Base-by-base conservation (phyloP, 108 stramenopile species). In the Pseudonitzschia multiseries region DNA sequence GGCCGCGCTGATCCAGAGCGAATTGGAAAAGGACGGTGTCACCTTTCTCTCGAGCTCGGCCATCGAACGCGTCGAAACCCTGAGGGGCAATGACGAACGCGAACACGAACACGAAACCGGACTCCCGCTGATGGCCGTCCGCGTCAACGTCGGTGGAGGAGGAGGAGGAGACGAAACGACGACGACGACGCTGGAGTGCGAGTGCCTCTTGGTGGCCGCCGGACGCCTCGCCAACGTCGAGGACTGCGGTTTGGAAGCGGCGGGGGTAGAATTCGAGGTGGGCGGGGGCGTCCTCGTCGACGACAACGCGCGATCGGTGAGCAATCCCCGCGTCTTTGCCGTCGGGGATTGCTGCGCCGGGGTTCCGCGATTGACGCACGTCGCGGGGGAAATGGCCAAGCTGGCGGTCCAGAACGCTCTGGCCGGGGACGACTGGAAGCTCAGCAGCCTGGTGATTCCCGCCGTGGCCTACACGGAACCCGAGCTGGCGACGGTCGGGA, bases 381-480 rank as follows among this genome's bases (percentile, higher is more conserved):
- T 90, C 83, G 82, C 82, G 41, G 98, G 95, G 64, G 94, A 95
- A 83, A 95, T 94, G 93, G 98, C 96, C 26, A 93, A 96, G 65
- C 74, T 96, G 31, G 98, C 92, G 26, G 94, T 96, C 29, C 89
- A 96, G 48, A 98, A 98, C 76, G 86, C 92, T 21, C 59, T 98
- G 21, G 95, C 96, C 68, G 74, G 79, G 18, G 96, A 95, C 31
- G 60, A 86, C n/a, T 93, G 92, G 93, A 93, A 82, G 74, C 65
- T 90, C 63, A 92, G 88, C 69, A 85, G 89, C 54, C 83, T 97
- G 24, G 87, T 97, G 14, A 90, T 96, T 13, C 98, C 98, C 4
- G 91, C 96, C 21, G 90, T 91, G 12, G 96, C 94, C 70, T 98
- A 96, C 74, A 98, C 97, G 0, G 93, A 97, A 57, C 97, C 98